phyloP scores from a whole-genome alignment of 2,329 filamentous ascomycete genomes.

The Penicillium occitanis region DNA sequence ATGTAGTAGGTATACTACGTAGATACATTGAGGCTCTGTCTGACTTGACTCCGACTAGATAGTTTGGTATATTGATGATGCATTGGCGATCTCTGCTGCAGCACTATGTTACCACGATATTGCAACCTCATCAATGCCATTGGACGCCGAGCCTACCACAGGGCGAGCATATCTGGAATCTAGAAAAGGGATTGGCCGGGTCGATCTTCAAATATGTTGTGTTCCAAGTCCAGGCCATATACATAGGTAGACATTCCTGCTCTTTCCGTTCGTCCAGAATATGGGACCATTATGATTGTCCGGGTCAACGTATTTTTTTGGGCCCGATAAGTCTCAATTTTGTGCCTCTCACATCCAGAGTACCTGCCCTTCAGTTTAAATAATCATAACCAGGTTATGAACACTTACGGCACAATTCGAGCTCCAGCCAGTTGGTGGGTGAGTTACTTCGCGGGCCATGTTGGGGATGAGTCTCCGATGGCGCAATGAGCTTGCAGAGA shows the following conservation, averaged over 20 bases:
- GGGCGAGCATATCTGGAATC: neutral
- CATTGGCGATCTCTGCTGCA: conserved; percentile 3
- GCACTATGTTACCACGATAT: neutral
- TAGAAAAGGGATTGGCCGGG: neutral
- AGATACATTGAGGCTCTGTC: neutral
- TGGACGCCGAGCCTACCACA: neutral
- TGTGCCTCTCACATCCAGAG: neutral
- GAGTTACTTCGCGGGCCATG: neutral
- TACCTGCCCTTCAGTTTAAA: neutral
- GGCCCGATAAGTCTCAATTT: neutral
- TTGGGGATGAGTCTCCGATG: neutral
- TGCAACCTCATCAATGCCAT: neutral
- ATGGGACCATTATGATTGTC: neutral
- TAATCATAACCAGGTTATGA: neutral
- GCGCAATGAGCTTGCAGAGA: conserved; percentile 6
- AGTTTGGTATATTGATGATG: neutral
- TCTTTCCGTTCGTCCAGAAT: neutral
- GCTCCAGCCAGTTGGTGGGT: neutral
- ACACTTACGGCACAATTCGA: neutral
- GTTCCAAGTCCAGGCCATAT: neutral
- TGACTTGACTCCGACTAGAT: neutral
- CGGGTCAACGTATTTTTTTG: neutral
- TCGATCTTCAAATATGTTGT: neutral
- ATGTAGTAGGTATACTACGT: neutral
- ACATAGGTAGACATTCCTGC: neutral